These are phyloP conservation scores for Trichoderma sp. DNA, from an alignment of 2,329 filamentous ascomycete genomes.

Conservation along the genomic window DNA sequence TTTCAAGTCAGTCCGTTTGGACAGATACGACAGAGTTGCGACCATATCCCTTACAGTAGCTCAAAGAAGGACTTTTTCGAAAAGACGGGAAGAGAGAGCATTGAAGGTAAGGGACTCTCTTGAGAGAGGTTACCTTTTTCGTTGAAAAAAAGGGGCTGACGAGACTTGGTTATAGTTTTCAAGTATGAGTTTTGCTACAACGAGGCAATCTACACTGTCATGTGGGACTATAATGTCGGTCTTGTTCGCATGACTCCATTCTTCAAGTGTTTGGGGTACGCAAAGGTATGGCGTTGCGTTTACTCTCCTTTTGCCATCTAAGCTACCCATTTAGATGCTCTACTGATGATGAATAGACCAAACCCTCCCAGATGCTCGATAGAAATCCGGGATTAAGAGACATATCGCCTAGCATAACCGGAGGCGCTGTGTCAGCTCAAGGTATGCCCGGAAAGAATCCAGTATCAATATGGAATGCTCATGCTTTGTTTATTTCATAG, in stretches of 20 bases:
- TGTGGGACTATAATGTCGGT: conserved; percentile 97
- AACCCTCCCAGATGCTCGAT: conserved; percentile 77
- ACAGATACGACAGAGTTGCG: conserved; percentile 58
- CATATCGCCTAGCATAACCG: conserved; percentile 93
- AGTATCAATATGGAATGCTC: background rate
- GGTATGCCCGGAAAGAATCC: conserved; percentile 48
- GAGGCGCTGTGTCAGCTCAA: conserved; percentile 85
- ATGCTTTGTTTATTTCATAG: conserved; percentile 42
- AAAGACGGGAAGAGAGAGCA: conserved; percentile 83
- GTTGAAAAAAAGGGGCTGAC: background rate
- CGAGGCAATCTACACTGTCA: conserved; percentile 67
- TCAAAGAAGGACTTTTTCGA: conserved; percentile 85
- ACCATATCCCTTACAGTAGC: conserved; percentile 90
- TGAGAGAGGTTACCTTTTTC: background rate
- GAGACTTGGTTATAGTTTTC: conserved; percentile 56
- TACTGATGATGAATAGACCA: conserved; percentile 58
- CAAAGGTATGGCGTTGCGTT: conserved; percentile 61
- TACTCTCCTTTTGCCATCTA: background rate
- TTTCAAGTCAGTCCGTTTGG: conserved; percentile 67
- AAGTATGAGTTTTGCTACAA: conserved; percentile 75
- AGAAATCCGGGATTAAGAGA: conserved; percentile 78
- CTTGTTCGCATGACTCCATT: conserved; percentile 91
- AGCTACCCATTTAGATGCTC: background rate
- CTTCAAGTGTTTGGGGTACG: conserved; percentile 85
- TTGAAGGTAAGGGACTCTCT: conserved; percentile 64